A percentile compares a stretch with the other conserved stretches of the same genome.
Evolutionary conservation across 2,329 filamentous ascomycete genomes (phyloP).

Genomic region (Sarocladiaceae sp.): DNA sequence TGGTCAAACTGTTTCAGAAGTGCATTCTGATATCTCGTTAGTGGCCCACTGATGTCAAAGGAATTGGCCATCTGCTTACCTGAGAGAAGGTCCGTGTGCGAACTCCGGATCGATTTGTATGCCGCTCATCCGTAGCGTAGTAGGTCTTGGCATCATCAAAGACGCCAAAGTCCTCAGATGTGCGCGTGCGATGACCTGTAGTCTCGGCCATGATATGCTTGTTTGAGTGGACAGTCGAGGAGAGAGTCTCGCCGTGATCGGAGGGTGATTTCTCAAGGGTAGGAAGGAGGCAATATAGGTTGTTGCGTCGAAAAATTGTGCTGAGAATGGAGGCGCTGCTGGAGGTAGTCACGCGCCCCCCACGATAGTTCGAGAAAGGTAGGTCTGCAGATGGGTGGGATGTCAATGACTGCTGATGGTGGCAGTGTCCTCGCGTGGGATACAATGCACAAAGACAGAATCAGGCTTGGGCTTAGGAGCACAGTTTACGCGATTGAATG

Average conservation of each 20-base stretch:
- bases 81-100: slow-evolving; percentile 53
- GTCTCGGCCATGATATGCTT: slow-evolving; percentile 1
- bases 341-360: not conserved
- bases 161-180: slow-evolving; percentile 41
- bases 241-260: too few species aligned
- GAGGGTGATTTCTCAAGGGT: too few species aligned
- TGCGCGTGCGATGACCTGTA: not conserved
- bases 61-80: slow-evolving; percentile 25
- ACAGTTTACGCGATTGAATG: too few species aligned
- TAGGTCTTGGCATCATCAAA: slow-evolving; percentile 55
- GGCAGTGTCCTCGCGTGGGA: too few species aligned
- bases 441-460: too few species aligned
- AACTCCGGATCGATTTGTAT: slow-evolving; percentile 40
- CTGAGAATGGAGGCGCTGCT: too few species aligned
- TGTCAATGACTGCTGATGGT: too few species aligned
- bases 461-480: too few species aligned
- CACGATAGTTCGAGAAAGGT: not conserved
- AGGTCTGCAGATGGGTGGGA: too few species aligned
- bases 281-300: too few species aligned
- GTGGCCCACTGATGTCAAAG: not conserved
- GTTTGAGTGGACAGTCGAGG: not conserved
- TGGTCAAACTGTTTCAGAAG: slow-evolving; percentile 47
- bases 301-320: too few species aligned
- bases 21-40: slow-evolving; percentile 38
- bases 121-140: slow-evolving; percentile 50